phyloP scores from a whole-genome alignment of 257 asterid species.

The Scutellaria galericulata region DNA sequence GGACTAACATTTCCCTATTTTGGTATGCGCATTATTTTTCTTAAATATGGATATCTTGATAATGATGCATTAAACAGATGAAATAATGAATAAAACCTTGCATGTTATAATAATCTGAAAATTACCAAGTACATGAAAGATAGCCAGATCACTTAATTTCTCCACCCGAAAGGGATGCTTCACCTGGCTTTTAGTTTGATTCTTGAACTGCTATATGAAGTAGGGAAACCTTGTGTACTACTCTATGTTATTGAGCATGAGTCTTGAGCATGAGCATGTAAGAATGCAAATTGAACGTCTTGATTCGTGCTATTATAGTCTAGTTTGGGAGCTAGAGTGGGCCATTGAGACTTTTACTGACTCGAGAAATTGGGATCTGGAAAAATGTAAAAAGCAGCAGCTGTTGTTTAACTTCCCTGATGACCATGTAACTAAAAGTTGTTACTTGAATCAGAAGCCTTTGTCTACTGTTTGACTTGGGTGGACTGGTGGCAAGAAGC shows the following conservation, averaged over 20 bases:
- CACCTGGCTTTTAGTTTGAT: background rate
- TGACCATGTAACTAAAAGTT: background rate
- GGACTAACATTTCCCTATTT: background rate
- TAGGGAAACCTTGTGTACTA: background rate
- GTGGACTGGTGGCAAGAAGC: background rate
- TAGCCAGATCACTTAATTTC: background rate
- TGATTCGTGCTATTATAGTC: background rate
- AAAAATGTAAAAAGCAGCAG: background rate
- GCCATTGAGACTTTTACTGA: background rate
- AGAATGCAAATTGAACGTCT: background rate
- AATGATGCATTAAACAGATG: background rate
- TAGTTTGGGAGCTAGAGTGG: background rate
- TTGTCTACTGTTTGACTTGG: background rate
- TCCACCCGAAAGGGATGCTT: constrained; percentile 15
- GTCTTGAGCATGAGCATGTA: constrained; percentile 17
- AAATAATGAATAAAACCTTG: constrained; percentile 17
- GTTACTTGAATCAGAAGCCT: background rate
- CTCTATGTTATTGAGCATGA: constrained; percentile 18
- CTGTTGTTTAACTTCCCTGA: background rate
- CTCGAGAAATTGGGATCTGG: background rate
- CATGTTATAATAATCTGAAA: background rate
- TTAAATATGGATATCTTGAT: background rate
- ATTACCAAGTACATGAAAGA: background rate
- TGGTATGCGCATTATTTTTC: background rate
- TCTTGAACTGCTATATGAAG: background rate